phyloP scores from a whole-genome alignment of 768 basidiomycete species.

The Mycena venus region DNA sequence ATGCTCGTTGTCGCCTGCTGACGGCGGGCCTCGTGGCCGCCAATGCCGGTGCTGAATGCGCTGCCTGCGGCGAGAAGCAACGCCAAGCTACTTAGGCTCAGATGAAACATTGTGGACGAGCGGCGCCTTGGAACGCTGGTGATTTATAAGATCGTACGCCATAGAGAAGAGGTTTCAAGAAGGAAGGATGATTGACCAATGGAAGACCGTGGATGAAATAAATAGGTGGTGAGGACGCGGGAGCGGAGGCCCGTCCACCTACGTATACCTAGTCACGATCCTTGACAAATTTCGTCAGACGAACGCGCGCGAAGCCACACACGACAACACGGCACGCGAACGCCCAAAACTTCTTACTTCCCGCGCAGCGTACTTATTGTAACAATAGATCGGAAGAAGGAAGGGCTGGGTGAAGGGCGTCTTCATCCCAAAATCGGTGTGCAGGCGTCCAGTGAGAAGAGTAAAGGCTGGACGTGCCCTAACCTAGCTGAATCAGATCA shows the following conservation, averaged over 20 bases:
- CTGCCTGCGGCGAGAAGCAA: conserved; percentile 19
- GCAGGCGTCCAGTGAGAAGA: conserved; percentile 16
- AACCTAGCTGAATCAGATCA: conserved; percentile 5
- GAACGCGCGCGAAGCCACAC: conserved; percentile 14
- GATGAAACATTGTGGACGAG: conserved; percentile 19
- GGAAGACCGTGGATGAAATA: conserved; percentile 15
- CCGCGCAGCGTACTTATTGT: conserved; percentile 20
- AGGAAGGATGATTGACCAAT: conserved; percentile 20
- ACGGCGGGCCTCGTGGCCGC: conserved; percentile 19
- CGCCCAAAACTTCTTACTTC: conserved; percentile 15
- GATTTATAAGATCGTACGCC: conserved; percentile 24
- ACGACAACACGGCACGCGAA: conserved; percentile 14
- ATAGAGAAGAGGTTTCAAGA: conserved; percentile 15
- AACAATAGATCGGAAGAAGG: conserved; percentile 14
- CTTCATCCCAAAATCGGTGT: conserved; percentile 17
- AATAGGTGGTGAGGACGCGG: conserved; percentile 8
- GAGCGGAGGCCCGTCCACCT: conserved; percentile 15
- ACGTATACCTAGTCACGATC: conserved; percentile 19
- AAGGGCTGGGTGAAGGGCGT: conserved; percentile 5
- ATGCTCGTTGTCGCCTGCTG: conserved; percentile 17
- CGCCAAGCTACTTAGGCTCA: conserved; percentile 14
- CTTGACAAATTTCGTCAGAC: conserved; percentile 18
- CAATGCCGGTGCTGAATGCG: conserved; percentile 16
- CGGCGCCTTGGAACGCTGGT: conserved; percentile 7
- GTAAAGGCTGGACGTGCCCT: conserved; percentile 21